Evolutionary conservation across 345 rosid genomes (phyloP).

Genomic region (Hibiscus mutabilis): DNA sequence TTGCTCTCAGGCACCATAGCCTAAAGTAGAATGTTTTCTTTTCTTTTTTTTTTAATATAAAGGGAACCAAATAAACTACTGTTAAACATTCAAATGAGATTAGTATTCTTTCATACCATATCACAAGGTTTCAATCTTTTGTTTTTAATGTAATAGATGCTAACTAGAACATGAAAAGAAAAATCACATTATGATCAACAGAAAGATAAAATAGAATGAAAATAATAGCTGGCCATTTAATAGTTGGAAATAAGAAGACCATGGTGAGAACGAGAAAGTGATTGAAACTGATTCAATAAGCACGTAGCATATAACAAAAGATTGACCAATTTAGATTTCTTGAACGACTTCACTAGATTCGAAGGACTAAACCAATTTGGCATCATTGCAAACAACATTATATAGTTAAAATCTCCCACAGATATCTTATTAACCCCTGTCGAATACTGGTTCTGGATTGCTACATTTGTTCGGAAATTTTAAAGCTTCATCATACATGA

Average conservation of each 20-base stretch:
- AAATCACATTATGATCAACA: background rate
- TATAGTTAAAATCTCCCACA: background rate
- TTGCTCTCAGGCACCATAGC: background rate
- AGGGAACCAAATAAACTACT: background rate
- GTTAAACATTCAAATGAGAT: background rate
- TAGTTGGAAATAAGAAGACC: background rate
- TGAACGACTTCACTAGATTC: background rate
- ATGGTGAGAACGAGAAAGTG: background rate
- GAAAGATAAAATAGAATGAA: background rate
- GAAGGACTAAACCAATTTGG: background rate
- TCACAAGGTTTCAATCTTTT: background rate
- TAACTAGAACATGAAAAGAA: background rate
- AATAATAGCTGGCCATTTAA: background rate
- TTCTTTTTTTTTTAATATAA: too few species aligned
- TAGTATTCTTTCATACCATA: background rate
- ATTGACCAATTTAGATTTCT: background rate
- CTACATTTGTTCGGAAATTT: background rate
- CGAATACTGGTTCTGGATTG: background rate
- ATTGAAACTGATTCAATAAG: background rate
- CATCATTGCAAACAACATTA: background rate
- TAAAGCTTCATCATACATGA: background rate
- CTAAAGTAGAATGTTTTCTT: too few species aligned
- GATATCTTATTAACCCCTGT: background rate
- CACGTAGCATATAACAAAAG: background rate
- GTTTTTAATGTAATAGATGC: background rate